Evolutionary conservation across 1,284 basidiomycete species (phyloP).

Genomic region (Naganishia sp.): DNA sequence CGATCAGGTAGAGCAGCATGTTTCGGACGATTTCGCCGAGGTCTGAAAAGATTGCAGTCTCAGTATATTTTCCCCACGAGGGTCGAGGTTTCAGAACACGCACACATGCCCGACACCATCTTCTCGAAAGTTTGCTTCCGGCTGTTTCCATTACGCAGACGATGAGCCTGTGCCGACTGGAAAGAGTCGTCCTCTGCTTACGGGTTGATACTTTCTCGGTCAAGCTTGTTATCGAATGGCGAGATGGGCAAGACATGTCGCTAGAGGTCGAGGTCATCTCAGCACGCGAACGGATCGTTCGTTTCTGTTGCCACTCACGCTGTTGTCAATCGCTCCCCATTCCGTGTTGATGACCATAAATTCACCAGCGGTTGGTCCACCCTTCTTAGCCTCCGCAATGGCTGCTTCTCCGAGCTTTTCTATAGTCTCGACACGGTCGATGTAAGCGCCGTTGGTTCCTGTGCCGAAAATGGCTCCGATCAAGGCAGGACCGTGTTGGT

Average conservation of each 20-base stretch:
- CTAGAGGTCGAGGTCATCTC: slow-evolving; percentile 51
- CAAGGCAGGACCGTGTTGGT: slow-evolving; percentile 83
- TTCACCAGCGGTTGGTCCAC: slow-evolving; percentile 58
- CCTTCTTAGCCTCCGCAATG: slow-evolving; percentile 57
- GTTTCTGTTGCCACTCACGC: slow-evolving; percentile 57
- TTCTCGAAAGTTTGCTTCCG: slow-evolving; percentile 94
- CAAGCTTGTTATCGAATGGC: slow-evolving; percentile 88
- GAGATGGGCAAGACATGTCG: slow-evolving; percentile 84
- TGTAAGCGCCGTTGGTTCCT: slow-evolving; percentile 95
- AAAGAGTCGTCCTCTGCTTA: slow-evolving; percentile 38
- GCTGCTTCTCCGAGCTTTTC: slow-evolving; percentile 70
- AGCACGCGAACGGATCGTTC: not conserved
- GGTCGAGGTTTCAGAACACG: slow-evolving; percentile 34
- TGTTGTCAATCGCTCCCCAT: slow-evolving; percentile 95
- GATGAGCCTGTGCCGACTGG: too few species aligned
- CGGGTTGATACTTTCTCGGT: slow-evolving; percentile 91
- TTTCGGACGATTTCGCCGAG: slow-evolving; percentile 90
- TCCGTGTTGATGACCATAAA: slow-evolving; percentile 96
- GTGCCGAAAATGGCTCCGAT: slow-evolving; percentile 93
- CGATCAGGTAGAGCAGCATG: slow-evolving; percentile 80
- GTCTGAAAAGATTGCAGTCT: slow-evolving; percentile 53
- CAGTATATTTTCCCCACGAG: not conserved
- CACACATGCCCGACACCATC: slow-evolving; percentile 95
- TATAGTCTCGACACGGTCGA: slow-evolving; percentile 82
- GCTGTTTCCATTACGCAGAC: slow-evolving; percentile 36